A percentile compares a stretch with the other conserved stretches of the same genome.
Evolutionary conservation across 2,329 filamentous ascomycete genomes (phyloP).

Genomic region (Parastagonospora avenae): DNA sequence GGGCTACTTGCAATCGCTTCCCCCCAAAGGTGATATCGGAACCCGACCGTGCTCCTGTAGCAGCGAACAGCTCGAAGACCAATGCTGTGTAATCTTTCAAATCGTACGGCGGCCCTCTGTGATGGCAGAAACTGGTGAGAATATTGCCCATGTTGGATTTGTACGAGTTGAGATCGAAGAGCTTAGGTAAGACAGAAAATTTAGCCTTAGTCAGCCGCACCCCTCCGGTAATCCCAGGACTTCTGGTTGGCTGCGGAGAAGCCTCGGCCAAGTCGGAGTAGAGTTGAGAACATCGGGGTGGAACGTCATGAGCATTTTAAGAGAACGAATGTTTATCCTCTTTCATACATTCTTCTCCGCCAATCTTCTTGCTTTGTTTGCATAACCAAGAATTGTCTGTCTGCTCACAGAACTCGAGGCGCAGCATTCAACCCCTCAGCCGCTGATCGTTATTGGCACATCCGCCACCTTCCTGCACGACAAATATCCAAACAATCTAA

Average conservation of each 20-base stretch:
- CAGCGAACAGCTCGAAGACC: too few species aligned
- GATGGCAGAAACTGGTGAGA: too few species aligned
- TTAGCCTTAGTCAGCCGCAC: too few species aligned
- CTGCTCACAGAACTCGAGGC: background rate
- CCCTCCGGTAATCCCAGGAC: conserved; percentile 11
- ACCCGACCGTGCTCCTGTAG: too few species aligned
- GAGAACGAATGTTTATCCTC: background rate
- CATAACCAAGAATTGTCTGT: background rate
- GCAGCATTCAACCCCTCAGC: conserved; percentile 12
- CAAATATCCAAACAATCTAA: conserved; percentile 3
- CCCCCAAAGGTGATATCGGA: too few species aligned
- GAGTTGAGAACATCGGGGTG: background rate
- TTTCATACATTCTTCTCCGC: background rate
- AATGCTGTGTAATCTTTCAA: too few species aligned
- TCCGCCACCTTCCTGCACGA: conserved; percentile 13
- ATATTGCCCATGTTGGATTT: too few species aligned
- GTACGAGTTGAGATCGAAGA: too few species aligned
- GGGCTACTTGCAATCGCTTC: too few species aligned
- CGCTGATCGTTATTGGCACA: conserved; percentile 8
- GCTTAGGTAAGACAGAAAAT: too few species aligned
- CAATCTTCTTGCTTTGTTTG: background rate
- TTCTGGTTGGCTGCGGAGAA: conserved; percentile 14
- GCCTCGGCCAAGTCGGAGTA: conserved; percentile 8
- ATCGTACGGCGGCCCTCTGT: too few species aligned
- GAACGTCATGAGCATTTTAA: background rate